Evolutionary conservation across 2,329 filamentous ascomycete genomes (phyloP).

Genomic region (Trichoderma aggressivum): DNA sequence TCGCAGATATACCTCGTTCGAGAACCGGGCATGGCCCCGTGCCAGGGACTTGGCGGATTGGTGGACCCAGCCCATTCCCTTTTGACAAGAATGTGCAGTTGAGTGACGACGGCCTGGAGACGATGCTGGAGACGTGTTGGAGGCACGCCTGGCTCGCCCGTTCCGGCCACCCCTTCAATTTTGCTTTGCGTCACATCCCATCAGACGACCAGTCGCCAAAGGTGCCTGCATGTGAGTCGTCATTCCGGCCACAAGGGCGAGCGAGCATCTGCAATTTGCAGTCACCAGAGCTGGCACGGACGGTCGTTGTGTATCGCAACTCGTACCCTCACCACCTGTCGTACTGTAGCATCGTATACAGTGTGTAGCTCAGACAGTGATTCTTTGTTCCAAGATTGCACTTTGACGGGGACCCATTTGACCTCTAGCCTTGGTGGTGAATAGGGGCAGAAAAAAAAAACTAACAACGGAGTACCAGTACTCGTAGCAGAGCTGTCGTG

Average conservation of each 20-base stretch:
- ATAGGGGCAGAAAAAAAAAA: conserved; percentile 11
- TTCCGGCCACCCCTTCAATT: conserved; percentile 18
- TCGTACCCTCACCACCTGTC: background rate
- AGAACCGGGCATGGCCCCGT: conserved; percentile 20
- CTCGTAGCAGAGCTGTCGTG: background rate
- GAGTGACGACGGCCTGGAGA: conserved; percentile 14
- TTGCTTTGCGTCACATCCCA: conserved; percentile 18
- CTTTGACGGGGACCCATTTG: background rate
- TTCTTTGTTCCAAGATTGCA: background rate
- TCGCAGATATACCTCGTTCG: conserved; percentile 22
- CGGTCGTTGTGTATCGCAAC: background rate
- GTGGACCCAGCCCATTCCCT: conserved; percentile 17
- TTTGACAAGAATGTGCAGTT: conserved; percentile 18
- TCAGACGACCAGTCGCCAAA: conserved; percentile 15
- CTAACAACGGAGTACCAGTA: background rate
- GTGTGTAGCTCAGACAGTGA: background rate
- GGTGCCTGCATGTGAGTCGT: conserved; percentile 18
- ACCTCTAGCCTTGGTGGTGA: conserved; percentile 6
- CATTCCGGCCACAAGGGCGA: conserved; percentile 9
- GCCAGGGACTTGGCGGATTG: conserved; percentile 15
- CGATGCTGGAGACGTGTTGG: conserved; percentile 4
- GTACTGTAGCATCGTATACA: background rate
- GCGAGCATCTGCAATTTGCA: conserved; percentile 7
- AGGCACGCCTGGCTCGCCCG: conserved; percentile 11
- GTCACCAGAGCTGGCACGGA: background rate